Base-by-base conservation (phyloP, 768 basidiomycete genomes). In the Kwoniella sp. region DNA sequence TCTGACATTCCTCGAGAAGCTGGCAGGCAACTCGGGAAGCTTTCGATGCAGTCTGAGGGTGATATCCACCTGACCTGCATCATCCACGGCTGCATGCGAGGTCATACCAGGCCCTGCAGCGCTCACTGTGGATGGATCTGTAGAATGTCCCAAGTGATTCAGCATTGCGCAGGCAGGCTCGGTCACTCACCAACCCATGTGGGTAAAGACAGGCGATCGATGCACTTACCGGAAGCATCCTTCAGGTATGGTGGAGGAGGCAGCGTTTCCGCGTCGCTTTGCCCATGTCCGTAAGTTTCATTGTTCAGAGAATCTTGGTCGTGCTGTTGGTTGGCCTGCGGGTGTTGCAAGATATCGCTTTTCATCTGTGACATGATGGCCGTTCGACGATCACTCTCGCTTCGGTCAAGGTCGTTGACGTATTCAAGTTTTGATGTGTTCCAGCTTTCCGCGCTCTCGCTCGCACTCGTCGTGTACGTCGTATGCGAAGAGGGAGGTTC, bases 1-100 rank as follows among this genome's bases (percentile, higher is more conserved):
- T 34, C 28, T 50, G 2, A 63, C 55, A 3, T 28, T 4, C 11
- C 41, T 20, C 17, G 62, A 22, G 25, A 50, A 45, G 13, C 47
- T 54, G 13, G 31, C 9, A 4, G 28, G 38, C 41, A 63, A 22
- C 30, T 63, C 55, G n/a, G 48, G 48, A 0, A 61, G 41, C 2
- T 22, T 38, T 11, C 50, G 8, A 37, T 61, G 20, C 31, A 34
- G 22, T 25, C 52, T 23, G 4, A 61, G 50, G 2, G 59, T 22
- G 12, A 61, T 59, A 22, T 59, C 58, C 7, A 59, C 31, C 23
- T 58, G 31, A n/a, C 26, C 56, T 17, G 31, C 22, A 13, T 58
- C 30, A 12, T 20, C 31, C 13, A 57, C 34, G 4, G 29, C 25
- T 20, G 55, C 55, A 57, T 38, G 22, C 23, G 55, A 38, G 55